Conservation (phyloP, 345 rosid genomes). For the Cardamine occulta region DNA sequence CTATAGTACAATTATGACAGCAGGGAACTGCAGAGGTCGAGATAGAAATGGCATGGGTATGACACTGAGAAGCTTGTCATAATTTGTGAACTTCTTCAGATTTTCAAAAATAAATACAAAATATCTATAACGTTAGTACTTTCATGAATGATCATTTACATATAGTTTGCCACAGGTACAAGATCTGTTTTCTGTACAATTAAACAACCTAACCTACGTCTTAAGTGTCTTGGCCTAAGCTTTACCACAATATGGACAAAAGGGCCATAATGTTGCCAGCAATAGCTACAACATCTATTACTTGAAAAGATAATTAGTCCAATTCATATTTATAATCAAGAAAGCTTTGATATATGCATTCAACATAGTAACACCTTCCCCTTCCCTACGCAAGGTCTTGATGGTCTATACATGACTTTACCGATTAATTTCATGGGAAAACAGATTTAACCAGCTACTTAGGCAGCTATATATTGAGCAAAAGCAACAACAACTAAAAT, state of each 20-base stretch:
- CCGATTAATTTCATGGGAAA: not conserved
- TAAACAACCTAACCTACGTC: not conserved
- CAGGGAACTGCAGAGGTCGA: constrained; percentile 15
- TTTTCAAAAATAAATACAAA: not conserved
- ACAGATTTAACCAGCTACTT: constrained; percentile 15
- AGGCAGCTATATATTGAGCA: constrained; percentile 5
- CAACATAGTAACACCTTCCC: constrained; percentile 18
- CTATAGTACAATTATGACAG: constrained; percentile 5
- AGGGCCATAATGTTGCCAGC: constrained; percentile 7
- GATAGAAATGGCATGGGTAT: constrained; percentile 11
- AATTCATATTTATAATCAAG: not conserved
- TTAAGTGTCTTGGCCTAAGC: not conserved
- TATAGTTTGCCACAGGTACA: not conserved
- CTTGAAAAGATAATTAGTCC: not conserved
- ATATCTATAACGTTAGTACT: not conserved
- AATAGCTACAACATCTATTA: constrained; percentile 3
- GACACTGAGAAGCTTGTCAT: constrained; percentile 8
- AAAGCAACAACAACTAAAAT: constrained; percentile 29
- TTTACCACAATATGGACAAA: constrained; percentile 1
- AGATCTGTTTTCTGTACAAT: not conserved
- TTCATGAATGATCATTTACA: not conserved
- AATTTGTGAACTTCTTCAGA: not conserved
- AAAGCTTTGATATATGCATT: not conserved
- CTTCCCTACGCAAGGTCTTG: constrained; percentile 27
- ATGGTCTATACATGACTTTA: constrained; percentile 19